Evolutionary conservation across 179 eudicot species (phyloP).

Genomic region (Gypsophila paniculata): DNA sequence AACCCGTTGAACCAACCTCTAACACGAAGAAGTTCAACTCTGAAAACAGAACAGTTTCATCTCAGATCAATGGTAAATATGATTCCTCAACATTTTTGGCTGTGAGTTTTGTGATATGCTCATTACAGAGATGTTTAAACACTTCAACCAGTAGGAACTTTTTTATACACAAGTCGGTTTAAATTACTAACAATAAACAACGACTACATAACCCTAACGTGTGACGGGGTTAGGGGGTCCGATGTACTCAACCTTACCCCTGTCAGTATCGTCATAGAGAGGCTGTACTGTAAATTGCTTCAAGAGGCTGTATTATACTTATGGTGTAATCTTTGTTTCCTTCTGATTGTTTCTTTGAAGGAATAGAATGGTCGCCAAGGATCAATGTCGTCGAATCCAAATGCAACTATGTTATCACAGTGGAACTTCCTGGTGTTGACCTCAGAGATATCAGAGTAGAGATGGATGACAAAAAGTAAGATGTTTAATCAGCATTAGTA

Average conservation of each 20-base stretch:
- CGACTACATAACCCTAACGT: no score
- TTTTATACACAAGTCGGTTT: no score
- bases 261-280: no score
- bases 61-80: slow-evolving; percentile 36
- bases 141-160: no score
- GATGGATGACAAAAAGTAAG: slow-evolving; percentile 48
- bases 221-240: no score
- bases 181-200: no score
- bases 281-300: no score
- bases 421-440: slow-evolving; percentile 72
- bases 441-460: slow-evolving; percentile 57
- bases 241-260: no score
- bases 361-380: slow-evolving; percentile 52
- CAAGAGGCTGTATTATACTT: no score
- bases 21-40: slow-evolving; percentile 14
- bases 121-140: no score
- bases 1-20: slow-evolving; percentile 24
- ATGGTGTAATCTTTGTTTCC: no score
- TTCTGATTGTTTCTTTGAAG: no score
- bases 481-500: background rate
- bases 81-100: background rate
- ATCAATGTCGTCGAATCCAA: slow-evolving; percentile 59
- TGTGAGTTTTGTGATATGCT: background rate
- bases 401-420: slow-evolving; percentile 35
- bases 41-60: slow-evolving; percentile 18